phyloP scores from a whole-genome alignment of 371 early-diverging fungal genomes.

The Mucor lusitanicus region DNA sequence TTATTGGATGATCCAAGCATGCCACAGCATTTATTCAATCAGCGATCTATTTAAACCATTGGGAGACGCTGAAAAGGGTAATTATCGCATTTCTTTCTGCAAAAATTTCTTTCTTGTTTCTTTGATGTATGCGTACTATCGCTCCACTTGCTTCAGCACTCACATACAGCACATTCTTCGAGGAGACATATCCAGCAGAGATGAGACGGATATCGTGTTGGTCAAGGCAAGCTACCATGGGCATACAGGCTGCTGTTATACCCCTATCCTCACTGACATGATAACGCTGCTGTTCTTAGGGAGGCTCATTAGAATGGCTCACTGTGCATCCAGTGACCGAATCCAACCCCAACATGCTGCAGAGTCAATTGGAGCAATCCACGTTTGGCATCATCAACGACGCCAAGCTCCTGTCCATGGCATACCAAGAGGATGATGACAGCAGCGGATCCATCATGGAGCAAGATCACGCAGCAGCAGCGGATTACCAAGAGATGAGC shows the following conservation, averaged over 20 bases:
- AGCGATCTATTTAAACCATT: too few species aligned
- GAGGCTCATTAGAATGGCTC: conserved; percentile 26
- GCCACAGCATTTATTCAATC: too few species aligned
- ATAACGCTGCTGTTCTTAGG: too few species aligned
- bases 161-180: conserved; percentile 28
- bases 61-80: too few species aligned
- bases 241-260: not conserved
- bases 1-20: not conserved
- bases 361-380: conserved; percentile 29
- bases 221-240: conserved; percentile 27
- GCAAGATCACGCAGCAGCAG: not conserved
- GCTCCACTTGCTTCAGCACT: conserved; percentile 29
- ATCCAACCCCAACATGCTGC: conserved; percentile 7
- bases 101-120: too few species aligned
- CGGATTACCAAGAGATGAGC: not conserved
- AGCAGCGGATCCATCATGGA: conserved; percentile 1
- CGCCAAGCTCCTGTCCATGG: conserved; percentile 23
- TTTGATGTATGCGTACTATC: conserved; percentile 36
- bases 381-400: conserved; percentile 37
- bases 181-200: conserved; percentile 22
- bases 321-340: conserved; percentile 6
- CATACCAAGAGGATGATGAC: conserved; percentile 2
- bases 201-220: conserved; percentile 23
- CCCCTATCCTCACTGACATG: not conserved
- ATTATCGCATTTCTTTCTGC: too few species aligned